These are phyloP conservation scores for Fragaria ananassa DNA, from an alignment of 306 rosid genomes.

Conservation along the genomic window DNA sequence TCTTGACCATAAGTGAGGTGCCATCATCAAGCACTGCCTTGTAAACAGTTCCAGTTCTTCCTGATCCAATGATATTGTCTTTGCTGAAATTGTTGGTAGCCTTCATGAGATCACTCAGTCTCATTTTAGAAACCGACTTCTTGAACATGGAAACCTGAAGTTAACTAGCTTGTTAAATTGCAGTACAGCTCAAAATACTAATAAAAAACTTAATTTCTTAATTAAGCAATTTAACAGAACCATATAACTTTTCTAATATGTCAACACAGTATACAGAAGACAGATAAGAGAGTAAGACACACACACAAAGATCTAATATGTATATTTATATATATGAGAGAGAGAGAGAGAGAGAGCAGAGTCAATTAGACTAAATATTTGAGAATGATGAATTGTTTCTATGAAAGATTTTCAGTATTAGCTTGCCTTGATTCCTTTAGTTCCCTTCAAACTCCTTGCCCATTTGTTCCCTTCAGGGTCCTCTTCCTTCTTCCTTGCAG, in stretches of 20 bases:
- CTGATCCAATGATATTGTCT: conserved; percentile 62
- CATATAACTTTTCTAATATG: not conserved
- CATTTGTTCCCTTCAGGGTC: conserved; percentile 95
- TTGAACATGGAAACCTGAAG: conserved; percentile 85
- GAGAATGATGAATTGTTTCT: not conserved
- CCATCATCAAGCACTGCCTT: conserved; percentile 78
- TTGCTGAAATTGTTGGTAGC: conserved; percentile 83
- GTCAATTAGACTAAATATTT: not conserved
- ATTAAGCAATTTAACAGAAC: not conserved
- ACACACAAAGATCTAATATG: not conserved
- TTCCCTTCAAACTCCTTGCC: conserved; percentile 80
- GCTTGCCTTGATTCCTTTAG: conserved; percentile 73
- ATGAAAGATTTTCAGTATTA: conserved; percentile 14
- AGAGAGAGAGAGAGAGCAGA: not conserved
- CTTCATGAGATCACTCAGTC: conserved; percentile 86
- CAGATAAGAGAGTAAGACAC: not conserved
- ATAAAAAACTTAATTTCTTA: not conserved
- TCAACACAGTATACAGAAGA: not conserved
- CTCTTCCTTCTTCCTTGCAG: conserved; percentile 64
- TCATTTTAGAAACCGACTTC: conserved; percentile 79
- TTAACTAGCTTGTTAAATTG: conserved; percentile 16
- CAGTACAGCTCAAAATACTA: not conserved
- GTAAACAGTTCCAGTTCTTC: conserved; percentile 86
- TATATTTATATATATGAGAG: not conserved
- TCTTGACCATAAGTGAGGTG: conserved; percentile 76